phyloP scores from a whole-genome alignment of 2,329 filamentous ascomycete genomes.

The Cytospora mali region DNA sequence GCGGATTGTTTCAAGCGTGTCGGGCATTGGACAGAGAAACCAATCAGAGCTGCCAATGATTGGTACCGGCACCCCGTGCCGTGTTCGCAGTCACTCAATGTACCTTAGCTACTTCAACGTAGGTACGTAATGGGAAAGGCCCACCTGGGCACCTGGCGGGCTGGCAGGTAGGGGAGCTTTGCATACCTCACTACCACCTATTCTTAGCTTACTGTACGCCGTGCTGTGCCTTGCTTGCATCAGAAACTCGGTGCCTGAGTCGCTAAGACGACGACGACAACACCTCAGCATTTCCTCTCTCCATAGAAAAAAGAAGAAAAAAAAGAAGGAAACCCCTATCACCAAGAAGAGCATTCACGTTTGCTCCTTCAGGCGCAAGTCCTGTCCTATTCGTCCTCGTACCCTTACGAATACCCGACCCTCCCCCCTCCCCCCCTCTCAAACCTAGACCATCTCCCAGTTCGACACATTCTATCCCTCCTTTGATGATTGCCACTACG shows the following conservation, averaged over 20 bases:
- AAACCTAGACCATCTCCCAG: neutral
- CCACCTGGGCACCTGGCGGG: no score
- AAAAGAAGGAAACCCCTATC: no score
- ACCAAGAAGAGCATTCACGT: slow-evolving; percentile 1
- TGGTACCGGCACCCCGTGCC: neutral
- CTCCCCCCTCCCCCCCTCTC: slow-evolving; percentile 6
- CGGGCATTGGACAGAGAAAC: neutral
- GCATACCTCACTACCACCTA: slow-evolving; percentile 16
- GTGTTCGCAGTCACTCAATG: neutral
- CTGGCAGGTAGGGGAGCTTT: neutral
- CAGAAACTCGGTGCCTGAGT: slow-evolving; percentile 18
- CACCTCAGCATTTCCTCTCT: slow-evolving; percentile 13
- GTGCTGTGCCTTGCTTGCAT: slow-evolving; percentile 8
- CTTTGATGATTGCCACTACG: slow-evolving; percentile 48
- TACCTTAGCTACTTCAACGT: neutral
- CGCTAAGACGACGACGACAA: slow-evolving; percentile 16
- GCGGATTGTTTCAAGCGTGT: neutral
- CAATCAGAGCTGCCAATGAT: neutral
- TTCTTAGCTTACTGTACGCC: slow-evolving; percentile 16
- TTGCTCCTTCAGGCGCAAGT: slow-evolving; percentile 2
- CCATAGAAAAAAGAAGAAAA: neutral
- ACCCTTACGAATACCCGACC: neutral
- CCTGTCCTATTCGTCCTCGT: neutral
- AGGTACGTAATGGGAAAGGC: neutral
- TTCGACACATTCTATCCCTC: slow-evolving; percentile 2